These are phyloP conservation scores for Melastoma candidum DNA, from an alignment of 441 rosid genomes.

Conservation along the genomic window DNA sequence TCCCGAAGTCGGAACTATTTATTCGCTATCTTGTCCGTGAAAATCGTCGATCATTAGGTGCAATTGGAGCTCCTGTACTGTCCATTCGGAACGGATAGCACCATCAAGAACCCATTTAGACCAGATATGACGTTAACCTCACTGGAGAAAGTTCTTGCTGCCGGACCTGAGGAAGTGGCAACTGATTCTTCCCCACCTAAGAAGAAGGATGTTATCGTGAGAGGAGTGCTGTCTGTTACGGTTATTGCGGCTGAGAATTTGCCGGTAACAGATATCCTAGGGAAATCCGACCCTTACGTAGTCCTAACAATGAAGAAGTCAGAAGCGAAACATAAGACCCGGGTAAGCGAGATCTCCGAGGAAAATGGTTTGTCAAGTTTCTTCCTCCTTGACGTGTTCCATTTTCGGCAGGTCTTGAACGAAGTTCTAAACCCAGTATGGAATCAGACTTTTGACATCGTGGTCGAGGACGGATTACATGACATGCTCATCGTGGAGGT, in stretches of 20 bases:
- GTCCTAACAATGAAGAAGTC: slow-evolving; percentile 75
- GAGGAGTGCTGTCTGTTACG: slow-evolving; percentile 85
- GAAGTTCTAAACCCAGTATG: slow-evolving; percentile 68
- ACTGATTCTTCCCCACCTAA: slow-evolving; percentile 21
- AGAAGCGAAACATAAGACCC: slow-evolving; percentile 52
- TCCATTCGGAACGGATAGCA: slow-evolving; percentile 57
- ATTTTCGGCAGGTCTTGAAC: slow-evolving; percentile 38
- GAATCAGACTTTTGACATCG: slow-evolving; percentile 77
- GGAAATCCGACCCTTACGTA: slow-evolving; percentile 84
- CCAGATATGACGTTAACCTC: slow-evolving; percentile 49
- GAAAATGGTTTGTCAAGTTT: background rate
- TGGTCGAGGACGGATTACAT: slow-evolving; percentile 71
- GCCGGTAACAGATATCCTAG: slow-evolving; percentile 68
- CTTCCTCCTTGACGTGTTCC: slow-evolving; percentile 1
- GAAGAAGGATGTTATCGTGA: slow-evolving; percentile 64
- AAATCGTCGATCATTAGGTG: slow-evolving; percentile 33
- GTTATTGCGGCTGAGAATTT: slow-evolving; percentile 77
- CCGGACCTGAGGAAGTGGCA: slow-evolving; percentile 23
- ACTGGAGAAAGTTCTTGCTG: slow-evolving; percentile 58
- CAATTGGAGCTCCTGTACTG: slow-evolving; percentile 77
- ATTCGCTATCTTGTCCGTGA: background rate
- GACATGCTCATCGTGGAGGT: slow-evolving; percentile 63
- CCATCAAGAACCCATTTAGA: slow-evolving; percentile 46
- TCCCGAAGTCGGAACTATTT: background rate
- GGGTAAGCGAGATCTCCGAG: slow-evolving; percentile 31